phyloP scores from a whole-genome alignment of 2,329 filamentous ascomycete genomes.

The Xylariomycetidae sp. region DNA sequence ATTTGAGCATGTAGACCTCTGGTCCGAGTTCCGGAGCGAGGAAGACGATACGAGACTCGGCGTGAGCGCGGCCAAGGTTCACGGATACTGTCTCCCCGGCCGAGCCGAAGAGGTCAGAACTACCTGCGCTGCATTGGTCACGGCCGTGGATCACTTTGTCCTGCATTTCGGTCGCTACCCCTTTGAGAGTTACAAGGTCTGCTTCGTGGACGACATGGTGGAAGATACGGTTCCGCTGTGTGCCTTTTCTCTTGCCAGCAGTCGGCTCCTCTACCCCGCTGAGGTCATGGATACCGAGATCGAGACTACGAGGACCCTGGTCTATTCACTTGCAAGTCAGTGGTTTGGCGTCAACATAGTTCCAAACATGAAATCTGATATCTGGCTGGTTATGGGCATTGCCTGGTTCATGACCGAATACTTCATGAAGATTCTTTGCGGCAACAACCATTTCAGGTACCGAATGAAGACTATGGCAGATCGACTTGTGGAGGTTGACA shows the following conservation, averaged over 20 bases:
- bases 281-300: constrained; percentile 82
- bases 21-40: constrained; percentile 77
- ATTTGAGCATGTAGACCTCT: constrained; percentile 86
- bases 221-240: constrained; percentile 71
- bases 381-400: constrained; percentile 84
- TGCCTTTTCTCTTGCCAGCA: constrained; percentile 83
- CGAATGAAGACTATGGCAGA: constrained; percentile 83
- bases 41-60: constrained; percentile 90
- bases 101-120: constrained; percentile 77
- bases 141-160: constrained; percentile 85
- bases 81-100: constrained; percentile 85
- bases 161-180: constrained; percentile 86
- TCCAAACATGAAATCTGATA: constrained; percentile 71
- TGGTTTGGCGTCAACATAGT: constrained; percentile 94
- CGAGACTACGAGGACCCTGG: constrained; percentile 71
- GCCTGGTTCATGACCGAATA: constrained; percentile 93
- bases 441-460: constrained; percentile 91
- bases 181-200: constrained; percentile 85
- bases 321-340: constrained; percentile 81
- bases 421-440: constrained; percentile 84
- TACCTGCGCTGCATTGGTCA: constrained; percentile 77
- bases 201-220: constrained; percentile 86
- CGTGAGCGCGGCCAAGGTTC: constrained; percentile 78
- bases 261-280: constrained; percentile 74
- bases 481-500: constrained; percentile 72